Evolutionary conservation across 768 basidiomycete species (phyloP).

Genomic region (Dioszegia crocea): DNA sequence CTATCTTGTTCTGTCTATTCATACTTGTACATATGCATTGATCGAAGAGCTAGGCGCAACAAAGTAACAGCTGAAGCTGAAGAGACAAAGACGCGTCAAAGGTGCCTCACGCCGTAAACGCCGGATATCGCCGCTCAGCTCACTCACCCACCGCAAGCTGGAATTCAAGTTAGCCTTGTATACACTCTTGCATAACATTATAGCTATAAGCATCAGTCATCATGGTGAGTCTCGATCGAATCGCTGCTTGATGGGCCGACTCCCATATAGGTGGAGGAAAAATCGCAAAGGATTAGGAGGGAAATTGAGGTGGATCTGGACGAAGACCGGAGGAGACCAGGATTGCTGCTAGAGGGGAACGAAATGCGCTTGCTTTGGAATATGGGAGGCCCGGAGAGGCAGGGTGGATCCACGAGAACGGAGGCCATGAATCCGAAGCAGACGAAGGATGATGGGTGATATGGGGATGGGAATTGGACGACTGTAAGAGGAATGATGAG

Average conservation of each 20-base stretch:
- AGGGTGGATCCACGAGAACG: no score
- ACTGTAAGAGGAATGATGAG: neutral
- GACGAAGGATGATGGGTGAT: neutral
- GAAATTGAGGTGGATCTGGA: no score
- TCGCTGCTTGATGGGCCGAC: neutral
- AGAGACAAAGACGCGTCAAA: neutral
- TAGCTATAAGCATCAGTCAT: neutral
- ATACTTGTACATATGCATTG: neutral
- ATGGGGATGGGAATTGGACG: neutral
- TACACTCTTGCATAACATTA: neutral
- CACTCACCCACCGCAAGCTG: neutral
- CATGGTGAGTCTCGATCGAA: constrained; percentile 8
- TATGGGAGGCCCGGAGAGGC: no score
- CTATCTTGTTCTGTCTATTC: neutral
- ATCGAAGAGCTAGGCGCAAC: neutral
- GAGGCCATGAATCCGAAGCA: no score
- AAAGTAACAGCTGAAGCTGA: neutral
- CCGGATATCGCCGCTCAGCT: constrained; percentile 2
- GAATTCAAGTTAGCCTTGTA: neutral
- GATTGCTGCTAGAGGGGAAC: no score
- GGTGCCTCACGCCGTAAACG: constrained; percentile 1
- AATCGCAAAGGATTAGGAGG: neutral
- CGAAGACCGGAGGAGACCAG: no score
- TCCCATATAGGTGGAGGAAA: no score
- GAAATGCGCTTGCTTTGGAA: no score